These are phyloP conservation scores for Aspergillus chevalieri DNA, from an alignment of 2,329 filamentous ascomycete genomes.

Conservation along the genomic window DNA sequence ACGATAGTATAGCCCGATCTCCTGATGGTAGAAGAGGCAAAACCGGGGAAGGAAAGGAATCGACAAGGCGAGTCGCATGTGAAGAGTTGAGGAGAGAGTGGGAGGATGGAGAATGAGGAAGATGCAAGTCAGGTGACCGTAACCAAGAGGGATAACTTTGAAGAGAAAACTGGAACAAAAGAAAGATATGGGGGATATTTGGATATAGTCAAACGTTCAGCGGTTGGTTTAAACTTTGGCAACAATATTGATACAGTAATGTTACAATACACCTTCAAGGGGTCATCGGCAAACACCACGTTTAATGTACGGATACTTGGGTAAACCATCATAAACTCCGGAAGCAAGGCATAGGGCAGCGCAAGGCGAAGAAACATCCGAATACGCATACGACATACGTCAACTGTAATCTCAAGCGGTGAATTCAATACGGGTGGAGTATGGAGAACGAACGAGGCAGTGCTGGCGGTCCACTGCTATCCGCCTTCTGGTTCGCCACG, in stretches of 20 bases:
- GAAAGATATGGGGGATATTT: neutral
- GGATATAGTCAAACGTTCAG: no score
- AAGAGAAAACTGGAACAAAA: slow-evolving; percentile 1
- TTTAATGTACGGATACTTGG: no score
- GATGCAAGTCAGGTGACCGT: neutral
- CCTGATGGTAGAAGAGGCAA: no score
- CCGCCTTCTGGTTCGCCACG: no score
- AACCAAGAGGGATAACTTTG: neutral
- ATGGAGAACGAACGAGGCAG: slow-evolving; percentile 11
- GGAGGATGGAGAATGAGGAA: slow-evolving; percentile 6
- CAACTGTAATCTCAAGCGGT: slow-evolving; percentile 5
- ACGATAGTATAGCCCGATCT: no score
- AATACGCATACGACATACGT: slow-evolving; percentile 11
- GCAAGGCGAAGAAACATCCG: neutral
- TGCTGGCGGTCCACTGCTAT: neutral
- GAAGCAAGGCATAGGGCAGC: neutral
- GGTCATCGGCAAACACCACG: no score
- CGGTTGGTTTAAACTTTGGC: no score
- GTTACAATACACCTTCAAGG: no score
- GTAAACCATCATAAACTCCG: no score
- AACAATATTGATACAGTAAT: no score
- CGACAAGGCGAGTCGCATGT: neutral
- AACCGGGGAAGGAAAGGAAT: neutral
- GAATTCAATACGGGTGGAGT: neutral
- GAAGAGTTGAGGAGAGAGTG: slow-evolving; percentile 4